Base-by-base conservation (phyloP, 2,329 filamentous ascomycete genomes). In the Aspergillus aculeatinus region DNA sequence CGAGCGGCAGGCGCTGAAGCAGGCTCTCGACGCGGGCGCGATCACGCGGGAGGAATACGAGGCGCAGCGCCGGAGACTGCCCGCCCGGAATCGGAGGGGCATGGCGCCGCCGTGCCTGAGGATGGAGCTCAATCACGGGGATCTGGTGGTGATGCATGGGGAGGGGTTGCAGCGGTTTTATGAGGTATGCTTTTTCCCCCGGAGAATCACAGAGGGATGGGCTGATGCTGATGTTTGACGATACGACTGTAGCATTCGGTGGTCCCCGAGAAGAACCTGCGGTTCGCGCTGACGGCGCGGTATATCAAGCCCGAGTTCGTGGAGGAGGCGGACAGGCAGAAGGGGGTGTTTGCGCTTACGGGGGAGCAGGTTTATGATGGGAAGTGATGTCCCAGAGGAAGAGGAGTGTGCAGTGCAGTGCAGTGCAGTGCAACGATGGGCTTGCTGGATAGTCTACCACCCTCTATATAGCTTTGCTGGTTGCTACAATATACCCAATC, bases 81-180 rank as follows among this genome's bases (percentile, higher is more conserved):
- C 58, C 67, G 27, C 27, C 10, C 72, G 68, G 19, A 67, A 69
- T 5, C 35, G 67, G 57, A 16, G 68, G 60, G 31, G 74, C 60
- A 73, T 63, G 48, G 70, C 63, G 49, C 69, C 68, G 7, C 62
- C 67, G 2, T 57, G 74, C 10, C 73, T 85, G 14, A 76, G 72
- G 1, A 70, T 86, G 67, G 73, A 76, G 1, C 72, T 87, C 6
- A 74, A 78, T 16, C 84, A 87, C 68, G 85, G 84, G 0, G 84
- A 86, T 66, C 69, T 86, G 21, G 78, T 86, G 0, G 74, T 86
- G 9, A 87, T 87, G 85, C 79, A 85, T 65, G 85, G 84, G 0
- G 76, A 75, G 5, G 70, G 74, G 2, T 70, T 87, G 12, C 85
- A 87, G 68, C 80, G 79, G 63, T 86, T 80, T 62, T 83, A 81